phyloP scores from a whole-genome alignment of 495 filamentous ascomycete species.

The Penicillium diatomitis region DNA sequence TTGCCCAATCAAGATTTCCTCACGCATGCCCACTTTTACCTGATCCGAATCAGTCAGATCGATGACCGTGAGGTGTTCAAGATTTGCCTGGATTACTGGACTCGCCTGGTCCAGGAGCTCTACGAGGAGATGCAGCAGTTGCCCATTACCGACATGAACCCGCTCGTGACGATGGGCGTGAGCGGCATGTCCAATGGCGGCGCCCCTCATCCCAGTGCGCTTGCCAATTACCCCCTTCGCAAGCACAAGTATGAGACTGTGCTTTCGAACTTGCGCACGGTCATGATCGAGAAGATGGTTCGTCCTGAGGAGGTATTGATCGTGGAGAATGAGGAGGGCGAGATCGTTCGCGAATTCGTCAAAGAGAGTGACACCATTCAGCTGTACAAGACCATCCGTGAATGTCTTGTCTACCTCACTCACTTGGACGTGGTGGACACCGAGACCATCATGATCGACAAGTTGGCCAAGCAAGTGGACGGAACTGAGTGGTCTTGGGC shows the following conservation, averaged over 20 bases:
- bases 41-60: slow-evolving; percentile 96
- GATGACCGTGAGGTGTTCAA: slow-evolving; percentile 99
- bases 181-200: slow-evolving; percentile 65
- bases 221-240: slow-evolving; percentile 80
- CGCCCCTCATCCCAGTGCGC: slow-evolving; percentile 70
- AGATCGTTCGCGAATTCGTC: slow-evolving; percentile 97
- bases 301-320: slow-evolving; percentile 96
- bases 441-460: slow-evolving; percentile 98
- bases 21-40: slow-evolving; percentile 91
- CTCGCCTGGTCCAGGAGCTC: slow-evolving; percentile 93
- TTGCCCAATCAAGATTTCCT: slow-evolving; percentile 91
- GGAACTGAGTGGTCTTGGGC: slow-evolving; percentile 97
- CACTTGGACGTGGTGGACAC: slow-evolving; percentile 97
- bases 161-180: slow-evolving; percentile 68
- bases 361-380: slow-evolving; percentile 99
- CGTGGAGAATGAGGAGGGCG: slow-evolving; percentile 98
- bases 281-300: slow-evolving; percentile 99
- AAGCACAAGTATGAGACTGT: slow-evolving; percentile 97
- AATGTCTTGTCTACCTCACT: slow-evolving; percentile 95
- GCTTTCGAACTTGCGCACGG: slow-evolving; percentile 81
- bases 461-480: slow-evolving; percentile 88
- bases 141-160: slow-evolving; percentile 84
- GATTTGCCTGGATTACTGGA: slow-evolving; percentile 98
- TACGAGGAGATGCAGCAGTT: slow-evolving; percentile 98
- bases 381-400: slow-evolving; percentile 96